Evolutionary conservation across 306 rosid genomes (phyloP), one percentile per base, ranked within the genome.

Genomic region (Cicer judaicum): DNA sequence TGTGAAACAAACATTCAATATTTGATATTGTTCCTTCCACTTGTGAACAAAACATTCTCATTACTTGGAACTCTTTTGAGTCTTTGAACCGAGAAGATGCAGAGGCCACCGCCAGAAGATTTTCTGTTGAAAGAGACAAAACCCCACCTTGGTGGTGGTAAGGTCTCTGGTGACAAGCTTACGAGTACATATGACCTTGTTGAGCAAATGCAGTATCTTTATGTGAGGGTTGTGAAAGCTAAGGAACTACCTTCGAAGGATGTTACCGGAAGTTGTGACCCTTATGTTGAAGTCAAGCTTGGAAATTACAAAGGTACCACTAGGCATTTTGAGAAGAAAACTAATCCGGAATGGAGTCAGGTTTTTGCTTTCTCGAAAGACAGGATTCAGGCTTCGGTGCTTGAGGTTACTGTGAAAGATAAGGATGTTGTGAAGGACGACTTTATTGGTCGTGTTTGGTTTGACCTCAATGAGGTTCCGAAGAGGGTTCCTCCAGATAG

Each of bases 121-220:
- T 93, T 83, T 87, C 72, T 93, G 60, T 77, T 93, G 92, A 93
- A 90, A 89, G 98, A 93, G 91, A 91, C 97, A 75, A 88, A 87
- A 0, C 98, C 98, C 89, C 98, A 83, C 78, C 98, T 93, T 1
- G 98, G 98, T 10, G 96, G 98, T 84, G 97, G 96, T 4, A 89
- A 85, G 96, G 78, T 86, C 84, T 80, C 97, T 0, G 98, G 98
- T 8, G 98, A 93, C 61, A 93, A 91, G 79, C 91, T 83, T 34
- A 88, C 96, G 1, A 93, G 95, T 85, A 93, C 98, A 8, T 93
- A 93, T 90, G 98, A 93, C 34, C 96, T 93, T 11, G 98, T 93
- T 36, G 98, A 93, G 96, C 98, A 93, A 84, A 93, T 93, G 98
- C 98, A 93, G 78, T 93, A 93, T 75, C 98, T 93, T 73, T 93